A percentile compares a stretch with the other conserved stretches of the same genome.
phyloP scores from a whole-genome alignment of 2,329 filamentous ascomycete species.

The Neofusicoccum kwambonambiense region DNA sequence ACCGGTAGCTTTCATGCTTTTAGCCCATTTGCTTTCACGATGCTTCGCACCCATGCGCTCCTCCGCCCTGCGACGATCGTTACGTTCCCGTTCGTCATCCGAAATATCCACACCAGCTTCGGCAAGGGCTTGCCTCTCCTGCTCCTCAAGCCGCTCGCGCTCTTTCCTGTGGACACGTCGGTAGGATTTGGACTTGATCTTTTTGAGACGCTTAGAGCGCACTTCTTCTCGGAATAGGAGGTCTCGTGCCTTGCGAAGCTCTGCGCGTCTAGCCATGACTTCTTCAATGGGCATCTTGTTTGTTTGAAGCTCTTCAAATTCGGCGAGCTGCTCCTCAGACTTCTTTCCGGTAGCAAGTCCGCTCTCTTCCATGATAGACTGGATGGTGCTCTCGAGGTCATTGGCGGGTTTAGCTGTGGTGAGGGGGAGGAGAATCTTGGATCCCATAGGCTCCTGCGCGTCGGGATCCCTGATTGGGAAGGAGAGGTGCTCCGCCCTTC shows the following conservation, averaged over 20 bases:
- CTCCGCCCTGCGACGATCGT: constrained; percentile 74
- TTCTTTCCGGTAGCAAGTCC: constrained; percentile 66
- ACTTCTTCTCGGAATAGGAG: constrained; percentile 85
- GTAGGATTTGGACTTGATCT: constrained; percentile 98
- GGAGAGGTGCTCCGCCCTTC: constrained; percentile 81
- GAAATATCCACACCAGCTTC: constrained; percentile 61
- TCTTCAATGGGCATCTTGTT: constrained; percentile 72
- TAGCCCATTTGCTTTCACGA: constrained; percentile 89
- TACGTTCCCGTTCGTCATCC: constrained; percentile 63
- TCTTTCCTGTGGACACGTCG: constrained; percentile 87
- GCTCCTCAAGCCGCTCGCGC: constrained; percentile 58
- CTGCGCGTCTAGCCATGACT: constrained; percentile 68
- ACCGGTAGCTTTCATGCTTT: constrained; percentile 74
- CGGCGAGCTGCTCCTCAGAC: constrained; percentile 60
- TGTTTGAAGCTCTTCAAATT: constrained; percentile 67
- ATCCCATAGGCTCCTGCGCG: constrained; percentile 58
- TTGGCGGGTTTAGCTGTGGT: constrained; percentile 63
- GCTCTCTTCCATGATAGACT: constrained; percentile 86
- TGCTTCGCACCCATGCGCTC: constrained; percentile 85
- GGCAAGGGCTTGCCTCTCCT: constrained; percentile 57
- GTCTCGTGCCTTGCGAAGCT: constrained; percentile 78
- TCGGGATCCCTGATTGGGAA: constrained; percentile 81
- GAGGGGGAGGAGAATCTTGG: constrained; percentile 63
- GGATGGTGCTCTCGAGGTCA: constrained; percentile 81
- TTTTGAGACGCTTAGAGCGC: constrained; percentile 89